A percentile compares a stretch with the other conserved stretches of the same genome.
These are phyloP conservation scores for Solanum microdontum DNA, from an alignment of 257 asterid species.

Conservation along the genomic window DNA sequence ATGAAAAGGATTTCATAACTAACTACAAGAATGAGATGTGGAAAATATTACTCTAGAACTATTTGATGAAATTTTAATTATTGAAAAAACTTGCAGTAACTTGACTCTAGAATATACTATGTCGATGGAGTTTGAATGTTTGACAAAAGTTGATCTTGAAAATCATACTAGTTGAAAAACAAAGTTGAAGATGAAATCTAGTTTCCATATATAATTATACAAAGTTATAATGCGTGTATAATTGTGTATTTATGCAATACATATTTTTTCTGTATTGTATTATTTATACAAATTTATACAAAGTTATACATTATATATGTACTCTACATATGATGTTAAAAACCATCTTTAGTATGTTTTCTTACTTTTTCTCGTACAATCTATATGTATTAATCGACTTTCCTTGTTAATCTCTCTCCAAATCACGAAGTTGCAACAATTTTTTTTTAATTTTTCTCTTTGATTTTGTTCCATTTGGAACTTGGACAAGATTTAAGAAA, in stretches of 20 bases:
- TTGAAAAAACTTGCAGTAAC: background rate
- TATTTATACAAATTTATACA: background rate
- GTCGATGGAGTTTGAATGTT: background rate
- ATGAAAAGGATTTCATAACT: too few relatives aligned
- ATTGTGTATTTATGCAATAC: background rate
- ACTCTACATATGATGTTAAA: background rate
- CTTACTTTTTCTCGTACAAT: background rate
- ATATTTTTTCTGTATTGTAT: background rate
- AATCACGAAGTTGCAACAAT: background rate
- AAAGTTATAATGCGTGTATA: background rate
- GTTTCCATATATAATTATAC: background rate
- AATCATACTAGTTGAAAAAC: background rate
- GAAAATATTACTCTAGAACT: background rate
- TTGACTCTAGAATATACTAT: background rate
- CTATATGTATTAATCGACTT: background rate
- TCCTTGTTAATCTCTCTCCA: background rate
- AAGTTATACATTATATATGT: background rate
- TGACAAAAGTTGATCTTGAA: background rate
- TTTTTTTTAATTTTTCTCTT: background rate
- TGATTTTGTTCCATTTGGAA: background rate
- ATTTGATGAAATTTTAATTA: too few relatives aligned
- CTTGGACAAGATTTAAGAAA: background rate
- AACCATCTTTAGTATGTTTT: background rate
- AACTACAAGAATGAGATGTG: background rate
- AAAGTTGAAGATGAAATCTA: background rate